Evolutionary conservation across 2,329 filamentous ascomycete species (phyloP).

Genomic region (Periconia sp.): DNA sequence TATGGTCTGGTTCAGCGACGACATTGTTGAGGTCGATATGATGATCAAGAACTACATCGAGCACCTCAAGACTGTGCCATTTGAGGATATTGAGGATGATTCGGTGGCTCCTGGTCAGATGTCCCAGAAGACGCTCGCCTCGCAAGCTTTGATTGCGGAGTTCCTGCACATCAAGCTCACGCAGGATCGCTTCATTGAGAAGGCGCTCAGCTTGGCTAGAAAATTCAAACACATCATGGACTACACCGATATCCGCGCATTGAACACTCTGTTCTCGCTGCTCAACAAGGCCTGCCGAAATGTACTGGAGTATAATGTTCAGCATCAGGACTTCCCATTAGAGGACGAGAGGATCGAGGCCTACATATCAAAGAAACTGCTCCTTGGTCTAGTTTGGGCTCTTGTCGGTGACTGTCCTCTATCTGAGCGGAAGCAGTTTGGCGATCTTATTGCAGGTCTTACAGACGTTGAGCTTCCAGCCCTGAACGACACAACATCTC

Average conservation of each 20-base stretch:
- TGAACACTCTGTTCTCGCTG: slow-evolving; percentile 93
- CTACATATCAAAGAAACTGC: slow-evolving; percentile 90
- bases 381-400: slow-evolving; percentile 93
- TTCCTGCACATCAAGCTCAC: slow-evolving; percentile 77
- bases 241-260: slow-evolving; percentile 86
- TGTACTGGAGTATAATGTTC: slow-evolving; percentile 92
- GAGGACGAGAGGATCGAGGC: slow-evolving; percentile 88
- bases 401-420: slow-evolving; percentile 94
- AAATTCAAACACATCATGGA: slow-evolving; percentile 97
- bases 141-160: slow-evolving; percentile 80
- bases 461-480: slow-evolving; percentile 86
- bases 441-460: slow-evolving; percentile 80
- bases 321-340: slow-evolving; percentile 92
- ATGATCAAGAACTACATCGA: slow-evolving; percentile 92
- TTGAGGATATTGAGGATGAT: slow-evolving; percentile 96
- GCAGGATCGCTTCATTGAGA: slow-evolving; percentile 79
- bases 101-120: slow-evolving; percentile 65
- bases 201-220: slow-evolving; percentile 76
- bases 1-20: slow-evolving; percentile 99
- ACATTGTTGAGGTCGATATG: slow-evolving; percentile 92
- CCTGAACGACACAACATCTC: slow-evolving; percentile 76
- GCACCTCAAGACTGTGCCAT: slow-evolving; percentile 78
- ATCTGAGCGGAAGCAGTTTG: slow-evolving; percentile 84
- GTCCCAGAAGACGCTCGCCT: slow-evolving; percentile 71
- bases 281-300: slow-evolving; percentile 93